Conservation (phyloP, 805 yeast genomes). For the Candida ulmi region DNA sequence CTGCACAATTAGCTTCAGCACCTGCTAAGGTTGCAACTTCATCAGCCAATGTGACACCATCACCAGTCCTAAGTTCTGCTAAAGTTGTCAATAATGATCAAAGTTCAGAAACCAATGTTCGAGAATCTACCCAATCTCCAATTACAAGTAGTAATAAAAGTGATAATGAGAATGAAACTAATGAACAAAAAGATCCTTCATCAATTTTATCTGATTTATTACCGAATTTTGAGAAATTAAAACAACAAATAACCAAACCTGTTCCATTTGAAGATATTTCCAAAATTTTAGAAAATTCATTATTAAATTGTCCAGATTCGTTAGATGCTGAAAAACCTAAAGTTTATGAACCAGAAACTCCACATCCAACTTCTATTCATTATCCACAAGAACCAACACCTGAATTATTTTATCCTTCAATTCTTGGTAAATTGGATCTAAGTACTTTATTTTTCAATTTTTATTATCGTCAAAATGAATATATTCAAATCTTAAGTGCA, state of each 20-base stretch:
- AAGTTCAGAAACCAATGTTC: constrained; percentile 6
- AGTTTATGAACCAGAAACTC: constrained; percentile 61
- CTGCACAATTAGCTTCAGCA: constrained; percentile 1
- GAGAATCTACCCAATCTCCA: too few species aligned
- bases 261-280: constrained; percentile 48
- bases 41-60: background rate
- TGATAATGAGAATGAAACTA: background rate
- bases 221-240: constrained; percentile 25
- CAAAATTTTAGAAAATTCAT: constrained; percentile 65
- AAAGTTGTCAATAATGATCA: background rate
- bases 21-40: constrained; percentile 9
- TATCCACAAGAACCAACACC: constrained; percentile 79
- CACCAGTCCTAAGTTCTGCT: background rate
- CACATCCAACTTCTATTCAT: constrained; percentile 84
- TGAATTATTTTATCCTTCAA: constrained; percentile 46
- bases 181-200: constrained; percentile 1
- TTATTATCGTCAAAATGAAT: constrained; percentile 71
- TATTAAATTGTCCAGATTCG: constrained; percentile 89
- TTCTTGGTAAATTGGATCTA: constrained; percentile 67
- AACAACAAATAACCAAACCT: constrained; percentile 43
- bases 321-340: constrained; percentile 83
- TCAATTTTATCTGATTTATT: constrained; percentile 22
- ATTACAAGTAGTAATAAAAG: constrained; percentile 9
- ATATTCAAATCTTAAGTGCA: constrained; percentile 73
- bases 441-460: constrained; percentile 91